These are phyloP conservation scores for Solanum infundibuliforme DNA, from an alignment of 257 asterid species.

Conservation along the genomic window DNA sequence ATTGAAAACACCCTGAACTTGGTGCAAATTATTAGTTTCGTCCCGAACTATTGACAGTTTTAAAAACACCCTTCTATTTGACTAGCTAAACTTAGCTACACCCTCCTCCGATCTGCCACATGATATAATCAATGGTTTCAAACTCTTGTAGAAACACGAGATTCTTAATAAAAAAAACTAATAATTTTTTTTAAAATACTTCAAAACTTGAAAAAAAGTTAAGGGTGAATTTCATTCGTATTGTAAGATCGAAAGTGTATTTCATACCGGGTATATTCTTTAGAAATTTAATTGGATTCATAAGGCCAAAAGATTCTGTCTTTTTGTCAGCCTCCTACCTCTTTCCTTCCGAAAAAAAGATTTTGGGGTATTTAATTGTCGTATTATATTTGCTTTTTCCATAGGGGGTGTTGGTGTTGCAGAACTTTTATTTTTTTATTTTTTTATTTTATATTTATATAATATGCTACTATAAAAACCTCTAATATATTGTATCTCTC, in stretches of 20 bases:
- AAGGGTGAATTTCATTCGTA: no score
- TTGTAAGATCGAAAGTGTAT: background rate
- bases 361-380: background rate
- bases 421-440: no score
- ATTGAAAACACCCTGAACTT: no score
- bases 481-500: background rate
- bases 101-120: background rate
- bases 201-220: accelerated
- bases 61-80: no score
- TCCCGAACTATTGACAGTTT: no score
- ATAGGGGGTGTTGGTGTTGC: background rate
- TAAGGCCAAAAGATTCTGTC: background rate
- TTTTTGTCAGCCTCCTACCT: background rate
- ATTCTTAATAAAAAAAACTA: no score
- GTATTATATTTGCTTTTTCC: background rate
- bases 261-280: background rate
- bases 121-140: background rate
- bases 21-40: no score
- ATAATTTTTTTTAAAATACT: no score
- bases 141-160: background rate
- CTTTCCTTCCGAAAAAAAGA: background rate
- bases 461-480: background rate
- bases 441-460: no score
- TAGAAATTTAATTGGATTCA: background rate
- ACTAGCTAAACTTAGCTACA: background rate